Base-by-base conservation (phyloP, 108 stramenopile genomes). In the Poteriospumella lacustris region DNA sequence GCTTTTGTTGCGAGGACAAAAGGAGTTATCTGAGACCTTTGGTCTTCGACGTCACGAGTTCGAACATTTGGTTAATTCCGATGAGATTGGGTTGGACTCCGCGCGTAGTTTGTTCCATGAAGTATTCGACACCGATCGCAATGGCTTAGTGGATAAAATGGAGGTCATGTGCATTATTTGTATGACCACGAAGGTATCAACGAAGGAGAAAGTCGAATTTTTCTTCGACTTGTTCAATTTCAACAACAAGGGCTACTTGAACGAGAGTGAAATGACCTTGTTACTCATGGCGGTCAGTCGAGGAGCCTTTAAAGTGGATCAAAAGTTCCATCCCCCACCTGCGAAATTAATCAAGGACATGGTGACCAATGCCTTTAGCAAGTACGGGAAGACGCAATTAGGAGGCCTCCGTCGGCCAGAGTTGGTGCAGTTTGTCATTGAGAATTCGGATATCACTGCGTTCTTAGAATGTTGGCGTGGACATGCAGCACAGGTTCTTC, bases 401-500 rank as follows among this genome's bases (percentile, higher is more conserved):
- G 19, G 19, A 19, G 19, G 19, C 15, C 19, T 64, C 28, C 60
- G 60, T 12, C 28, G 36, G 31, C 60, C 60, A 64, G 12, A 64
- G 36, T 24, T 64, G 24, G 5, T 64, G 36, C 36, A 5, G 3
- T 64, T 64, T 64, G 24, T 64, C 15, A 5, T 12, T 34, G 60
- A 64, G 5, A 24, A 64, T 12, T 5, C 9, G 36, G 60, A 64
- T 64, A 64, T 64, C 31, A 64, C 29, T 12, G 60, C 29, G 3
- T 64, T 64, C 31, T 31, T 64, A 31, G 60, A 64, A 33, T 64
- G 29, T 64, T 64, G 60, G 60, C 60, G 60, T 64, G 60, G 60
- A 31, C 60, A 64, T 64, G 15, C 60, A 12, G 28, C 60, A 31
- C 60, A 64, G 36, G 60, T 64, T 24, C 24, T 64, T 34, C 36